These are phyloP conservation scores for Microcera coccophila DNA, from an alignment of 2,329 filamentous ascomycete species.

Conservation along the genomic window DNA sequence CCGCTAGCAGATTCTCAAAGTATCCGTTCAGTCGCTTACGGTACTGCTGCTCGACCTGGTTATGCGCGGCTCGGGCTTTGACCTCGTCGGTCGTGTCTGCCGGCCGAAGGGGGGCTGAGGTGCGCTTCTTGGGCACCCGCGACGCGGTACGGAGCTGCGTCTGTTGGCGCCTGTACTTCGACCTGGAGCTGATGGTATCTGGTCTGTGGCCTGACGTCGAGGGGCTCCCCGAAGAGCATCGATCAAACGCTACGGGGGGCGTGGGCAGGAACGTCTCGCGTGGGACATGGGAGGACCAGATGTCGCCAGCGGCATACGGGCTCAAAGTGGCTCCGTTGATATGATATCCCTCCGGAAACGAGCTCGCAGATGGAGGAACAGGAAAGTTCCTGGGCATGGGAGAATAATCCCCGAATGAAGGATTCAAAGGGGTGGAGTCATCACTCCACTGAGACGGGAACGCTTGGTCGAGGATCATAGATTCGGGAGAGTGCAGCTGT, in stretches of 20 bases:
- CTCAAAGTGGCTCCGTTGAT: constrained; percentile 12
- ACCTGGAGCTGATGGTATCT: constrained; percentile 4
- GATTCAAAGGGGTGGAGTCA: constrained; percentile 17
- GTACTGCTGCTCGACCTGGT: constrained; percentile 48
- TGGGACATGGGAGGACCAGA: constrained; percentile 24
- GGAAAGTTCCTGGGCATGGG: constrained; percentile 20
- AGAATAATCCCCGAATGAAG: constrained; percentile 21
- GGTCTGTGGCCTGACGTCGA: constrained; percentile 16
- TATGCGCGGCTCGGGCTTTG: constrained; percentile 35
- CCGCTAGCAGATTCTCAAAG: constrained; percentile 41
- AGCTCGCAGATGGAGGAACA: constrained; percentile 11
- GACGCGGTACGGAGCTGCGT: constrained; percentile 26
- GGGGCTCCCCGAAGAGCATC: constrained; percentile 13
- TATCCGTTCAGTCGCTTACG: constrained; percentile 45
- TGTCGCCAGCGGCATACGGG: constrained; percentile 10
- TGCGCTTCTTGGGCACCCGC: constrained; percentile 24
- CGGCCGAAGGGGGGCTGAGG: constrained; percentile 17
- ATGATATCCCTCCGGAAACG: constrained; percentile 20
- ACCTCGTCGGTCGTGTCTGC: constrained; percentile 24
- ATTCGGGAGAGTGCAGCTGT: constrained; percentile 22
- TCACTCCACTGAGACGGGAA: constrained; percentile 22
- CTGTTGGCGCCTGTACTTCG: constrained; percentile 16
- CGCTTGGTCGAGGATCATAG: constrained; percentile 22
- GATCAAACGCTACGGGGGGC: constrained; percentile 24
- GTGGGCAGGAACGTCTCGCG: constrained; percentile 22